Conservation (phyloP, 2,329 filamentous ascomycete species). For the Paecilomyces variotii region DNA sequence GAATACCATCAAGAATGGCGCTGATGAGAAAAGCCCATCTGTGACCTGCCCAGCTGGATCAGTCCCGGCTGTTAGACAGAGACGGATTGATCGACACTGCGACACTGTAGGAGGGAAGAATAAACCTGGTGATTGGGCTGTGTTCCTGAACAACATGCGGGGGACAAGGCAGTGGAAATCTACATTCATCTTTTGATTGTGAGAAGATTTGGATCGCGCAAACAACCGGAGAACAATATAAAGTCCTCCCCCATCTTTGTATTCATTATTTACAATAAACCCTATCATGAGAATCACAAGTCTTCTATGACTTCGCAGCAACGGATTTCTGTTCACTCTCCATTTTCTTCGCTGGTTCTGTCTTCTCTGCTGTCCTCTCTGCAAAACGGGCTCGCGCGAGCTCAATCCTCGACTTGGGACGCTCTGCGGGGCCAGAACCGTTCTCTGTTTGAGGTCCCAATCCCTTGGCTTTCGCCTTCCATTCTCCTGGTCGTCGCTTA, state of each 20-base stretch:
- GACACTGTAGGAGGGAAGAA: background rate
- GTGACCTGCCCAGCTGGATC: background rate
- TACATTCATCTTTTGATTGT: background rate
- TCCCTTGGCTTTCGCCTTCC: slow-evolving; percentile 55
- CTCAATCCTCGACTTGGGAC: slow-evolving; percentile 46
- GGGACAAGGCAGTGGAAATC: background rate
- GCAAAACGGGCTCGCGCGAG: slow-evolving; percentile 51
- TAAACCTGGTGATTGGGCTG: background rate
- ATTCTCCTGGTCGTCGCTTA: slow-evolving; percentile 54
- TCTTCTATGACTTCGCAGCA: slow-evolving; percentile 7
- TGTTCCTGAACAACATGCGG: background rate
- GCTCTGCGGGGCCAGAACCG: slow-evolving; percentile 15
- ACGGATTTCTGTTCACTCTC: slow-evolving; percentile 13
- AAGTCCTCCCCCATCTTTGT: background rate
- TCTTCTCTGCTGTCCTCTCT: slow-evolving; percentile 22
- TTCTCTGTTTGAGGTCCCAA: slow-evolving; percentile 21
- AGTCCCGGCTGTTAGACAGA: background rate
- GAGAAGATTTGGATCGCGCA: background rate
- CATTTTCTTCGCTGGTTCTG: slow-evolving; percentile 6
- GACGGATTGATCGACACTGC: background rate
- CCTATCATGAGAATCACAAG: background rate
- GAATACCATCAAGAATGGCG: too few relatives aligned
- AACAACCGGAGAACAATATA: background rate
- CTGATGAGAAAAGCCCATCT: too few relatives aligned
- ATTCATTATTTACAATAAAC: background rate